phyloP scores from a whole-genome alignment of 2,329 filamentous ascomycete genomes.

The Neopestalotiopsis sp. region DNA sequence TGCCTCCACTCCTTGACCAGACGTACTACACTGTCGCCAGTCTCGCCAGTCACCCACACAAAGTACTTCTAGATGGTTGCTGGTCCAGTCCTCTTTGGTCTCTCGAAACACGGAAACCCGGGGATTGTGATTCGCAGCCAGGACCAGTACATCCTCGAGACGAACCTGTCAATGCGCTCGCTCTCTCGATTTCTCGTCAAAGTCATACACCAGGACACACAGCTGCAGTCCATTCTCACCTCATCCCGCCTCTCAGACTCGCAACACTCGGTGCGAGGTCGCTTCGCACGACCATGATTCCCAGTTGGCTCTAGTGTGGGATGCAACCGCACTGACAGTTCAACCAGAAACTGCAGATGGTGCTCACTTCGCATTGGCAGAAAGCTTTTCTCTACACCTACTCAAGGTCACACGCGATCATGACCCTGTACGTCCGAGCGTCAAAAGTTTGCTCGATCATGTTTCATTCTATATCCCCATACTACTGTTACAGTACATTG shows the following conservation, averaged over 20 bases:
- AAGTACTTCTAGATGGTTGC: no score
- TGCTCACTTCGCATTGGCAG: slow-evolving; percentile 10
- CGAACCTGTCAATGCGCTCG: neutral
- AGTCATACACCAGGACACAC: neutral
- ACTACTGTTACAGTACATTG: neutral
- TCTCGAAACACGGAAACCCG: slow-evolving; percentile 11
- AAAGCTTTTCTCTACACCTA: slow-evolving; percentile 2
- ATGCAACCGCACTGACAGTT: slow-evolving; percentile 17
- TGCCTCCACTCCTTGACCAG: neutral
- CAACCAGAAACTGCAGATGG: neutral
- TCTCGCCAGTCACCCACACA: no score
- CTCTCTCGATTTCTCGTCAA: neutral
- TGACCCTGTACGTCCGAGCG: neutral
- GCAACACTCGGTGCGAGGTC: slow-evolving; percentile 3
- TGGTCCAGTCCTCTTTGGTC: no score
- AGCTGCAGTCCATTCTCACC: neutral
- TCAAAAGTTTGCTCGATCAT: neutral
- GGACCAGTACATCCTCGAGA: neutral
- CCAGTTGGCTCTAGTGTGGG: slow-evolving; percentile 2
- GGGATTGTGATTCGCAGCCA: neutral
- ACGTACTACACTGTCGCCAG: neutral
- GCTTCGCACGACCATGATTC: neutral
- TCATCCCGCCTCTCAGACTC: neutral
- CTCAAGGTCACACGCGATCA: neutral
- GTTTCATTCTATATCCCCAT: neutral